Percentiles rank a stretch among this genome's conserved stretches.
Evolutionary conservation across 2,329 filamentous ascomycete genomes (phyloP).

Genomic region (Neofusicoccum parvum): DNA sequence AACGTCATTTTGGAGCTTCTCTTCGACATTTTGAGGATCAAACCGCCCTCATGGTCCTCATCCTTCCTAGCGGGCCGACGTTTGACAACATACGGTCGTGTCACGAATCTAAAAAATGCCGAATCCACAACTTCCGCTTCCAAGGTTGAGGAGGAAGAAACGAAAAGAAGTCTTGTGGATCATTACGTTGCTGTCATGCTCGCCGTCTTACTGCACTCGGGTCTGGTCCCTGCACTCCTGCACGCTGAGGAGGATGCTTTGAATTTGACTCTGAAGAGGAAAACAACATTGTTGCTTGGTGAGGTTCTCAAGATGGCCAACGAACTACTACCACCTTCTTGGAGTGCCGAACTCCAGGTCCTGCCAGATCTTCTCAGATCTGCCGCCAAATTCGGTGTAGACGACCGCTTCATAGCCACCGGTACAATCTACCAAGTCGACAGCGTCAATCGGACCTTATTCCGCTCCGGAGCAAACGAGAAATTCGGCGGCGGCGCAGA

Average conservation of each 20-base stretch:
- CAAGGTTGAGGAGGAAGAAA: constrained; percentile 66
- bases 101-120: constrained; percentile 75
- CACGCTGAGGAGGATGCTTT: constrained; percentile 69
- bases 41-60: constrained; percentile 90
- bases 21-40: constrained; percentile 83
- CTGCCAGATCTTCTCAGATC: constrained; percentile 82
- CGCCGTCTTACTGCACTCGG: constrained; percentile 80
- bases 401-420: constrained; percentile 77
- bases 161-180: constrained; percentile 76
- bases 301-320: constrained; percentile 90
- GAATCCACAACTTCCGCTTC: constrained; percentile 54
- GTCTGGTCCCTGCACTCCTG: constrained; percentile 58
- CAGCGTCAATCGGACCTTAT: constrained; percentile 90
- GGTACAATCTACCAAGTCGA: constrained; percentile 97
- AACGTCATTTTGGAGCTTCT: constrained; percentile 88
- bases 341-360: constrained; percentile 83
- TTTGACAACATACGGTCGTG: constrained; percentile 93
- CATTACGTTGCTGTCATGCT: constrained; percentile 91
- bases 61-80: constrained; percentile 91
- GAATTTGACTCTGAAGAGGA: constrained; percentile 74
- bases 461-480: constrained; percentile 66
- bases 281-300: constrained; percentile 86
- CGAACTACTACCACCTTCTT: constrained; percentile 76
- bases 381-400: constrained; percentile 70
- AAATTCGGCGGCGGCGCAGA: constrained; percentile 44